Conservation (phyloP, 2,329 filamentous ascomycete species). For the Monilinia laxa region DNA sequence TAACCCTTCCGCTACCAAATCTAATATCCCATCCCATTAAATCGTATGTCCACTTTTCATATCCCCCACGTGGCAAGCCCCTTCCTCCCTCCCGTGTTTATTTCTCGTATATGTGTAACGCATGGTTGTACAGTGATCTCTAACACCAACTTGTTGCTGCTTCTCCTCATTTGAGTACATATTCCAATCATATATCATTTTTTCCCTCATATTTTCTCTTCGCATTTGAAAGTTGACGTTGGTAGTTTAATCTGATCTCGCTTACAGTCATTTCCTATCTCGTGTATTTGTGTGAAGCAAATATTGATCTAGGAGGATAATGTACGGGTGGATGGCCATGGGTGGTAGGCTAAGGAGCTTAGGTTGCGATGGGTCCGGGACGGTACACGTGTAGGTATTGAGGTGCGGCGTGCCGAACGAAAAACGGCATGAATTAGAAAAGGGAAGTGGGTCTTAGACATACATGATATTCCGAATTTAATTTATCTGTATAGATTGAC, state of each 20-base stretch:
- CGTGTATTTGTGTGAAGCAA: neutral
- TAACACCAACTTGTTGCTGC: neutral
- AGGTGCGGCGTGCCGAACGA: neutral
- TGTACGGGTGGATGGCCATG: neutral
- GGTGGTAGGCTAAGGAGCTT: neutral
- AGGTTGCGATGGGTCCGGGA: neutral
- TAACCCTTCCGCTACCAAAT: neutral
- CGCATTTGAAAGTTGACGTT: too few species aligned
- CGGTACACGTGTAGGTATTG: neutral
- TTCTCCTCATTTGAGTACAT: neutral
- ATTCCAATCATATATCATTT: constrained; percentile 5
- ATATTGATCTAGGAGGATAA: neutral
- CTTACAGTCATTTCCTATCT: neutral
- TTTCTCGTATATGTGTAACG: neutral
- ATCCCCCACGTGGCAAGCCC: constrained; percentile 3
- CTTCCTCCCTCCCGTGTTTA: neutral
- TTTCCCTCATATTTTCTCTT: neutral
- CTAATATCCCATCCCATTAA: neutral
- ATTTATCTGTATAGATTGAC: neutral
- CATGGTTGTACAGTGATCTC: constrained; percentile 15
- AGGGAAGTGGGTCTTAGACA: neutral
- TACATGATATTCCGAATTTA: too few species aligned
- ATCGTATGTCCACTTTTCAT: neutral
- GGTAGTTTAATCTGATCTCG: constrained; percentile 3
- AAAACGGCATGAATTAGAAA: neutral